A percentile compares a stretch with the other conserved stretches of the same genome.
These are phyloP conservation scores for Cryptosporidium viatorum DNA, from an alignment of 169 alveolate genomes.

Conservation along the genomic window DNA sequence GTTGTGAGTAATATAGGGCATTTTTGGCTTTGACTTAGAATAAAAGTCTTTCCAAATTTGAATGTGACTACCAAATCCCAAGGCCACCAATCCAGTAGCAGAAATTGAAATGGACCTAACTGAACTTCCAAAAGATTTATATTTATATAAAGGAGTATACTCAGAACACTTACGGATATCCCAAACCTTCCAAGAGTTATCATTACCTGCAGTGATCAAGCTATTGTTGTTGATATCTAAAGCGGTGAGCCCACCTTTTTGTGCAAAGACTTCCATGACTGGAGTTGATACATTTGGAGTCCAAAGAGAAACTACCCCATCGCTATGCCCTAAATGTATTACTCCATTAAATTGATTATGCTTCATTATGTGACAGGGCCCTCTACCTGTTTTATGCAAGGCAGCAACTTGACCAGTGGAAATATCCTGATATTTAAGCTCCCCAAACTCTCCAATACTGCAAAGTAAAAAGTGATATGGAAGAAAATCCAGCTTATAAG, in stretches of 20 bases:
- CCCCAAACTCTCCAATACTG: conserved; percentile 93
- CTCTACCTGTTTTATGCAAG: conserved; percentile 89
- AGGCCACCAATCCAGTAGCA: conserved; percentile 87
- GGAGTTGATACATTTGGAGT: conserved; percentile 93
- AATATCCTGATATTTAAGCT: conserved; percentile 92
- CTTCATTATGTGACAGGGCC: conserved; percentile 90
- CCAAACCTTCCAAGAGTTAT: conserved; percentile 92
- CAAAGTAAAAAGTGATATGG: conserved; percentile 93
- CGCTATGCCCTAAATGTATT: conserved; percentile 91
- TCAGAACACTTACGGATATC: conserved; percentile 90
- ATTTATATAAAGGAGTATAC: conserved; percentile 74
- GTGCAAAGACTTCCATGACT: conserved; percentile 85
- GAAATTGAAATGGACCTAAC: conserved; percentile 81
- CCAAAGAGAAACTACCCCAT: conserved; percentile 94
- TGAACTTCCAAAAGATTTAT: conserved; percentile 78
- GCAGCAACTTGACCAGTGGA: conserved; percentile 93
- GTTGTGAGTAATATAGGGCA: conserved; percentile 89
- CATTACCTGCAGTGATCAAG: conserved; percentile 85
- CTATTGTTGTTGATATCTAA: conserved; percentile 79
- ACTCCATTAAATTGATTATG: conserved; percentile 91
- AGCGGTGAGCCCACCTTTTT: conserved; percentile 84
- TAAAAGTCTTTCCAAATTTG: conserved; percentile 90
- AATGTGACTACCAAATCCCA: conserved; percentile 84
- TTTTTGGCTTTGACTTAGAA: conserved; percentile 82
- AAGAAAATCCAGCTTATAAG: conserved; percentile 90